Conservation (phyloP, 176 grass and related monocot species). For the Oryza meridionalis region DNA sequence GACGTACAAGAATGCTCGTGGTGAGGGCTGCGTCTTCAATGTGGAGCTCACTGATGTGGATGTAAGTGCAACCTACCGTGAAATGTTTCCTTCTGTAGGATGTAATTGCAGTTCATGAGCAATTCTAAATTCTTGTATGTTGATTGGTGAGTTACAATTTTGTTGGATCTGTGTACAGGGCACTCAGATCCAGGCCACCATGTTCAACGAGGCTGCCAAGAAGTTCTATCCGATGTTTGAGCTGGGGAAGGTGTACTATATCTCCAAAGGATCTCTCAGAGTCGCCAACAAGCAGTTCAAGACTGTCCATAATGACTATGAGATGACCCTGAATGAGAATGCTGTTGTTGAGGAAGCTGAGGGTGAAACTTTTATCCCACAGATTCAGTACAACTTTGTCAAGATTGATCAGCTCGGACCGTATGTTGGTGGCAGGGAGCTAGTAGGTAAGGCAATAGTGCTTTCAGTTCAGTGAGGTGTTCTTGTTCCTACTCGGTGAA, state of each 20-base stretch:
- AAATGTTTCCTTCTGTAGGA: not conserved
- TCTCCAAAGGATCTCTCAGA: constrained; percentile 88
- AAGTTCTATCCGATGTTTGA: constrained; percentile 89
- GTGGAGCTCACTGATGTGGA: constrained; percentile 96
- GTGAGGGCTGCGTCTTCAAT: constrained; percentile 94
- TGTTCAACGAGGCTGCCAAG: constrained; percentile 91
- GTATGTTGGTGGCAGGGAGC: constrained; percentile 86
- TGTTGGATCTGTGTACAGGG: constrained; percentile 56
- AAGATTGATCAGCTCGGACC: constrained; percentile 84
- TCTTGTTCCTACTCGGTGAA: not conserved
- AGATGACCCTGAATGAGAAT: constrained; percentile 91
- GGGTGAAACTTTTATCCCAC: constrained; percentile 77
- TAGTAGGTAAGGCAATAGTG: constrained; percentile 63
- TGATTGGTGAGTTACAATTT: not conserved
- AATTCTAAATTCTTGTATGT: not conserved
- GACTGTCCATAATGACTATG: constrained; percentile 95
- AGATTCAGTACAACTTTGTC: constrained; percentile 78
- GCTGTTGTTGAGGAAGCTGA: constrained; percentile 89
- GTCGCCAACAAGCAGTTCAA: constrained; percentile 96
- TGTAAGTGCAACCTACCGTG: constrained; percentile 54
- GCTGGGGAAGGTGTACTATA: constrained; percentile 91
- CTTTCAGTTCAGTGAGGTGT: not conserved
- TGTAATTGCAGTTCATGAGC: not conserved
- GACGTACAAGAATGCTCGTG: constrained; percentile 78
- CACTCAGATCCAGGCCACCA: constrained; percentile 96